Conservation (phyloP, 257 asterid species). For the Hygrophila difformis region DNA sequence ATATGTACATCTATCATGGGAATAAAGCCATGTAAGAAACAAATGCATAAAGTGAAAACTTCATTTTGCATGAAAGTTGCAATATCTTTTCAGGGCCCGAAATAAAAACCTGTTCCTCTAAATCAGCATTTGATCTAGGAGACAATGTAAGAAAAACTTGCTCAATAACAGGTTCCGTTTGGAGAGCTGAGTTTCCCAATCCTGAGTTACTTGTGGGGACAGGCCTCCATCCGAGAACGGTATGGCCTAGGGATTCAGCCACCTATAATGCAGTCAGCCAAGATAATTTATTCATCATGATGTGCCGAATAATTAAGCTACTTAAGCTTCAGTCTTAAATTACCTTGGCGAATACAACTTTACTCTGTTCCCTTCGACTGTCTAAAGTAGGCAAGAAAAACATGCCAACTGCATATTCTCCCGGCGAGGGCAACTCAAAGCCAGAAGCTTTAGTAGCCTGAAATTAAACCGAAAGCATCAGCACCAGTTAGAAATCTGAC, state of each 20-base stretch:
- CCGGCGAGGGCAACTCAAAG: slow-evolving; percentile 83
- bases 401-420: slow-evolving; percentile 96
- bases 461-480: slow-evolving; percentile 6
- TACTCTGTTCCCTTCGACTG: slow-evolving; percentile 83
- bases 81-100: slow-evolving; percentile 2
- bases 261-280: slow-evolving; percentile 36
- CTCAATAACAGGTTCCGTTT: slow-evolving; percentile 92
- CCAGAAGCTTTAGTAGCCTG: slow-evolving; percentile 76
- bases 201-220: slow-evolving; percentile 95
- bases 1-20: slow-evolving; percentile 70
- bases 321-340: not conserved
- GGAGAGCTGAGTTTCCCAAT: slow-evolving; percentile 88
- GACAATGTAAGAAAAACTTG: slow-evolving; percentile 94
- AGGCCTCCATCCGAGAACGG: slow-evolving; percentile 91
- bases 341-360: slow-evolving; percentile 84
- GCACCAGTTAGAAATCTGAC: slow-evolving; percentile 1
- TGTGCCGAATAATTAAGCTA: not conserved
- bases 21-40: not conserved
- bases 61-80: not conserved
- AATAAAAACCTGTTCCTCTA: slow-evolving; percentile 83
- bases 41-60: not conserved
- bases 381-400: slow-evolving; percentile 93
- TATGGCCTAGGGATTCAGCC: slow-evolving; percentile 97
- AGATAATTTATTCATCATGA: no score
- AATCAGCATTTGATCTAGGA: slow-evolving; percentile 65